Evolutionary conservation across 305 asterid species (phyloP).

Genomic region (Fraxinus xanthoxyloides): DNA sequence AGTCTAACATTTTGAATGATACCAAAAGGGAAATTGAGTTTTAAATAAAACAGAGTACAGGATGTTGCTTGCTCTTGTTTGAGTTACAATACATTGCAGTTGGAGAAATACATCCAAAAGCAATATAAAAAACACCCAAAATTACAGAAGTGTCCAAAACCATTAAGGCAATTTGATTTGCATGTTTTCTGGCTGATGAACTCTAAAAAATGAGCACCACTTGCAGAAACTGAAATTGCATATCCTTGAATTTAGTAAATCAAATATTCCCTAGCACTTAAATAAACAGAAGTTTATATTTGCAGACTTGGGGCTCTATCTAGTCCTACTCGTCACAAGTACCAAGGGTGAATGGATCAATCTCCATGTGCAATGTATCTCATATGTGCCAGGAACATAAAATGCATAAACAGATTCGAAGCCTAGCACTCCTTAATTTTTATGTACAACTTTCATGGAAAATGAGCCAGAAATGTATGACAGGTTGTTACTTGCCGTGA

Average conservation of each 20-base stretch:
- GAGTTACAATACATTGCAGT: not conserved
- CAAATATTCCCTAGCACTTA: not conserved
- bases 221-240: not conserved
- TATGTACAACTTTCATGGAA: constrained; percentile 1
- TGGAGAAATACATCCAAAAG: not conserved
- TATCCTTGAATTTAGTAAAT: not conserved
- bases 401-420: not conserved
- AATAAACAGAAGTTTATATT: not conserved
- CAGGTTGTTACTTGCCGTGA: constrained; percentile 57
- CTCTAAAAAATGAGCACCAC: not conserved
- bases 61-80: not conserved
- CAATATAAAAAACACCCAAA: not conserved
- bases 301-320: not conserved
- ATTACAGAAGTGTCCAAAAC: not conserved
- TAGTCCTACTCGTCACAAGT: not conserved
- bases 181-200: not conserved
- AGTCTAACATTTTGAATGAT: not conserved
- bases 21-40: not conserved
- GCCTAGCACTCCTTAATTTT: not conserved
- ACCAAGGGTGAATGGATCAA: not conserved
- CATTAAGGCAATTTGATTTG: not conserved
- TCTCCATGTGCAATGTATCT: not conserved
- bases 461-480: constrained; percentile 9
- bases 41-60: not conserved
- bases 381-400: constrained; percentile 3